These are phyloP conservation scores for Limnomonas spitsbergensis DNA, from an alignment of 139 green algal species.

Conservation along the genomic window DNA sequence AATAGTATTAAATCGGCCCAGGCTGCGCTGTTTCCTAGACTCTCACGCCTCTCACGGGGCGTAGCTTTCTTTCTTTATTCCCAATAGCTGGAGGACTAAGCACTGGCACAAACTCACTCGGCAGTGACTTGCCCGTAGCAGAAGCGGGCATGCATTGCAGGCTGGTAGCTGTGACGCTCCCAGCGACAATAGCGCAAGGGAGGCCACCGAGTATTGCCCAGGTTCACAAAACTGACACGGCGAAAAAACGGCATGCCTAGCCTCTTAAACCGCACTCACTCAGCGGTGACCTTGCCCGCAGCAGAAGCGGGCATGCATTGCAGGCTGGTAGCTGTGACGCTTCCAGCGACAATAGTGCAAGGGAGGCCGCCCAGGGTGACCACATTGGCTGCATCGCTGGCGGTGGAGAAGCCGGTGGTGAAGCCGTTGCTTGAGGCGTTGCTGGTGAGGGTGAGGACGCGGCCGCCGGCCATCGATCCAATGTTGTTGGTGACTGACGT, in stretches of 20 bases:
- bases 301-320: constrained; percentile 17
- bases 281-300: constrained; percentile 20
- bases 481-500: not conserved
- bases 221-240: too few relatives aligned
- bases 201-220: constrained; percentile 21
- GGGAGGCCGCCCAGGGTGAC: constrained; percentile 25
- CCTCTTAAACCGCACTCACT: constrained; percentile 20
- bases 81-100: too few relatives aligned
- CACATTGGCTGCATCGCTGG: constrained; percentile 8
- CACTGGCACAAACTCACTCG: constrained; percentile 17
- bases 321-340: not conserved
- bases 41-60: too few relatives aligned
- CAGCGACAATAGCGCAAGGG: constrained; percentile 14
- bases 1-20: too few relatives aligned
- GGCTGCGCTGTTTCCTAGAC: too few relatives aligned
- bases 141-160: constrained; percentile 16
- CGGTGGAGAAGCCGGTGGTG: constrained; percentile 9
- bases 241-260: not conserved
- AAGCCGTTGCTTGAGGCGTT: constrained; percentile 5
- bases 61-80: too few relatives aligned
- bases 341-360: constrained; percentile 15
- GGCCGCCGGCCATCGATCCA: constrained; percentile 31
- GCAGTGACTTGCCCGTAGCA: constrained; percentile 15
- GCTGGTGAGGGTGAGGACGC: constrained; percentile 2
- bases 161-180: not conserved